A percentile compares a stretch with the other conserved stretches of the same genome.
Conservation (phyloP, 2,329 filamentous ascomycete genomes). For the Colletotrichum echinochloae region DNA sequence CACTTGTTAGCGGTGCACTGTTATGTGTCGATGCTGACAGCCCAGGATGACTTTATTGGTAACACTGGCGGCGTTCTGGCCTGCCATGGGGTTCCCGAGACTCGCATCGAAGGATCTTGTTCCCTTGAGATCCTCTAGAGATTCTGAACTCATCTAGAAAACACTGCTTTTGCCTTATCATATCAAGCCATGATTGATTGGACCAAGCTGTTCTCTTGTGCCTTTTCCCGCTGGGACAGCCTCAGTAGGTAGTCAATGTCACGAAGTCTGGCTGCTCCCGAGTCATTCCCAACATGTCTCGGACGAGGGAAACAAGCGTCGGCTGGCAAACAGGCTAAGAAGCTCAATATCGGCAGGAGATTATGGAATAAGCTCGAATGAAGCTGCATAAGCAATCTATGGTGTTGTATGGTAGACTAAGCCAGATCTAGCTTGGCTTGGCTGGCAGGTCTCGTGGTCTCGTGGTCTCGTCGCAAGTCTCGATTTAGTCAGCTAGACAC, state of each 20-base stretch:
- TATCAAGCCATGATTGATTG: not conserved
- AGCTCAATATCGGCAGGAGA: not conserved
- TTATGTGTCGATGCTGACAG: not conserved
- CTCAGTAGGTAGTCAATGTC: too few relatives aligned
- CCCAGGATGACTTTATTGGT: slow-evolving; percentile 3
- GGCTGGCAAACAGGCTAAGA: not conserved
- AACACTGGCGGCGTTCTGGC: not conserved
- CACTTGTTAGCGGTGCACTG: not conserved
- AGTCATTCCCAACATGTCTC: not conserved
- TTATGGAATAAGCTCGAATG: not conserved
- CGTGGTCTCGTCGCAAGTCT: slow-evolving; percentile 4
- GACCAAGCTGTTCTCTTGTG: not conserved
- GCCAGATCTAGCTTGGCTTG: slow-evolving; percentile 1
- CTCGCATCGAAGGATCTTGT: not conserved
- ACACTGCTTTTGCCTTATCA: not conserved
- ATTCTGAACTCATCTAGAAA: not conserved
- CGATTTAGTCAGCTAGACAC: slow-evolving; percentile 2
- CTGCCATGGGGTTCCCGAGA: not conserved
- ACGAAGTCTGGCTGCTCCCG: not conserved
- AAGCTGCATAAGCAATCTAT: not conserved
- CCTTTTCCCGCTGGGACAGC: not conserved
- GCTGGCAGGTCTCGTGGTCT: slow-evolving; percentile 7
- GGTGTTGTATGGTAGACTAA: not conserved
- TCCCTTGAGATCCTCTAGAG: not conserved
- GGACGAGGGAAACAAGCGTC: not conserved